Evolutionary conservation across 345 rosid genomes (phyloP).

Genomic region (Mallotus nudiflorus): DNA sequence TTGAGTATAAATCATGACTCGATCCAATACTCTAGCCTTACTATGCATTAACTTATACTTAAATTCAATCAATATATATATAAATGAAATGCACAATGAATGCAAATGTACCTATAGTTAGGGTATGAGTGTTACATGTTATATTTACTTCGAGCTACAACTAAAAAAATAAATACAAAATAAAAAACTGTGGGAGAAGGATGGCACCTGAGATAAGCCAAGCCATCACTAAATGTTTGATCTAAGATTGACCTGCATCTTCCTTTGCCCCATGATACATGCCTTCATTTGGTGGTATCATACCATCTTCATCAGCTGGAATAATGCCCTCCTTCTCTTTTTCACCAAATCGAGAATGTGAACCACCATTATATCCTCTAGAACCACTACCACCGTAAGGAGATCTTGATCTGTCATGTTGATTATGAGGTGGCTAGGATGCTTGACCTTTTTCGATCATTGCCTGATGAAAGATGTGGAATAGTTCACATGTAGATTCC

Average conservation of each 20-base stretch:
- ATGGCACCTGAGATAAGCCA: not conserved
- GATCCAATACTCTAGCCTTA: too few species aligned
- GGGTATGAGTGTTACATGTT: too few species aligned
- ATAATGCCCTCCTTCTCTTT: constrained; percentile 51
- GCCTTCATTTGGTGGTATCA: not conserved
- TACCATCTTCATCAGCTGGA: constrained; percentile 20
- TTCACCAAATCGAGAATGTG: constrained; percentile 19
- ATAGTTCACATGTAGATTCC: not conserved
- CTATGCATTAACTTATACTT: too few species aligned
- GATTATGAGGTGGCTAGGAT: not conserved
- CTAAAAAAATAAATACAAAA: not conserved
- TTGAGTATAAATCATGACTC: too few species aligned
- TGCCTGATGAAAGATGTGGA: constrained; percentile 64
- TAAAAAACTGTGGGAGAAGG: not conserved
- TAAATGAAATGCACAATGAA: too few species aligned
- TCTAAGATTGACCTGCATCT: not conserved
- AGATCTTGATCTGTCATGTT: constrained; percentile 29
- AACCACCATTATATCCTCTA: constrained; percentile 3
- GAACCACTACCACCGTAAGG: constrained; percentile 19
- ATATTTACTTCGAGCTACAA: not conserved
- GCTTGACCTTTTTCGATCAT: constrained; percentile 6
- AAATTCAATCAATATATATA: too few species aligned
- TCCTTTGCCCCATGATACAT: not conserved
- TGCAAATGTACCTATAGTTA: too few species aligned
- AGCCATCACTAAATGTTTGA: not conserved